A percentile compares a stretch with the other conserved stretches of the same genome.
Evolutionary conservation across 192 early-diverging fungal species (phyloP).

Genomic region (Linnemannia elongata): DNA sequence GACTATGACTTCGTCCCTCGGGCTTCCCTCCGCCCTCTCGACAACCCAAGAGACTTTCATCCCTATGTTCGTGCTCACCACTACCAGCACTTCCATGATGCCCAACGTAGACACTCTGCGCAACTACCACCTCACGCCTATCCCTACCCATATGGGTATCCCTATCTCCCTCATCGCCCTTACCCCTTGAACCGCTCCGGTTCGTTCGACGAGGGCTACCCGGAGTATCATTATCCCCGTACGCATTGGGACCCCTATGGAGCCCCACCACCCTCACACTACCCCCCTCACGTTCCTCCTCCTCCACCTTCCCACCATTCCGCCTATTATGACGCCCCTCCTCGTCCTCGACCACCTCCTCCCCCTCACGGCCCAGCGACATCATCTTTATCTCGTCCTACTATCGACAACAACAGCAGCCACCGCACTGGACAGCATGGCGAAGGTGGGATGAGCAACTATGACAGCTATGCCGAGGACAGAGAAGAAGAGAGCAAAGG

Average conservation of each 20-base stretch:
- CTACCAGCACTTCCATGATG: background rate
- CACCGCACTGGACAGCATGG: background rate
- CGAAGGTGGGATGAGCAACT: background rate
- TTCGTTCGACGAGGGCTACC: background rate
- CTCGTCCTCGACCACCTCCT: background rate
- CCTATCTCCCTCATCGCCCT: background rate
- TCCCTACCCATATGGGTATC: background rate
- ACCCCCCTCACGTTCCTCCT: background rate
- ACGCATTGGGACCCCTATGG: background rate
- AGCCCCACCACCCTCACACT: background rate
- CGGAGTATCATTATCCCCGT: background rate
- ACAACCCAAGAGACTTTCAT: background rate
- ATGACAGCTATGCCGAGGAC: slow-evolving; percentile 21
- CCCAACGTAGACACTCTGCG: background rate
- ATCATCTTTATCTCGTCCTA: background rate
- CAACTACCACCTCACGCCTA: background rate
- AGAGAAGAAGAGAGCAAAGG: background rate
- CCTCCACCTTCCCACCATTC: background rate
- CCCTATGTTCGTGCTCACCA: background rate
- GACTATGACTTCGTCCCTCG: background rate
- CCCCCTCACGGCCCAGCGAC: background rate
- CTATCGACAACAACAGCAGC: background rate
- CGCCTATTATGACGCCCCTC: background rate
- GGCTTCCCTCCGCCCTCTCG: background rate
- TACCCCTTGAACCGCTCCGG: background rate